Evolutionary conservation across 257 asterid genomes (phyloP).

Genomic region (Nicotiana tabacum): DNA sequence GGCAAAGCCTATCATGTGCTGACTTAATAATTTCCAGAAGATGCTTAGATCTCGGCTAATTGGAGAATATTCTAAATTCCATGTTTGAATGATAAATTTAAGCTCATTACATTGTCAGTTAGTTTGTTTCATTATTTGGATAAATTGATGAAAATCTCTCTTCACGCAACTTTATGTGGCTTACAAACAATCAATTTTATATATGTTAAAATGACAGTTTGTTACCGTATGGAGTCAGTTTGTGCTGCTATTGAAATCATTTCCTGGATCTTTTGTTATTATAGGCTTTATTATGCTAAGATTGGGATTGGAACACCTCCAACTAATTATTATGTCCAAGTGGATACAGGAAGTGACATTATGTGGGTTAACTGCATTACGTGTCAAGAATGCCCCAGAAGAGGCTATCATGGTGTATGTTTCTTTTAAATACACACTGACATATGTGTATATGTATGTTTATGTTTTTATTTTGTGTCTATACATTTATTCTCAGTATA

Average conservation of each 20-base stretch:
- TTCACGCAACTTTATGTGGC: background rate
- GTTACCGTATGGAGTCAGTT: background rate
- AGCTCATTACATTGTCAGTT: background rate
- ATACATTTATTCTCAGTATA: background rate
- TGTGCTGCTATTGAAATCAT: background rate
- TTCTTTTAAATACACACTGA: slow-evolving; percentile 3
- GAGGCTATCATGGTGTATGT: slow-evolving; percentile 91
- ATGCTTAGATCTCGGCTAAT: background rate
- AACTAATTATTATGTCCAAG: slow-evolving; percentile 89
- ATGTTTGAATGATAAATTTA: background rate
- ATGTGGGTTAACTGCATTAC: slow-evolving; percentile 95
- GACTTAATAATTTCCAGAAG: slow-evolving; percentile 1
- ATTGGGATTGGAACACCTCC: slow-evolving; percentile 96
- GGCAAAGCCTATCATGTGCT: background rate
- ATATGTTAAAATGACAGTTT: background rate
- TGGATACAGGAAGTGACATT: slow-evolving; percentile 94
- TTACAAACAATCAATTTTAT: background rate
- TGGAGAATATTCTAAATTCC: background rate
- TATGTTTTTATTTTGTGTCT: background rate
- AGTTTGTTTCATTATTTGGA: background rate
- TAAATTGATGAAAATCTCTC: background rate
- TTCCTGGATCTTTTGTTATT: slow-evolving; percentile 9
- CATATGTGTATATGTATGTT: background rate
- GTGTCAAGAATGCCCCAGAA: slow-evolving; percentile 74
- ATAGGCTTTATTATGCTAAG: slow-evolving; percentile 91